Conservation (phyloP, 2,329 filamentous ascomycete species). For the Dichotomopilus funicola region DNA sequence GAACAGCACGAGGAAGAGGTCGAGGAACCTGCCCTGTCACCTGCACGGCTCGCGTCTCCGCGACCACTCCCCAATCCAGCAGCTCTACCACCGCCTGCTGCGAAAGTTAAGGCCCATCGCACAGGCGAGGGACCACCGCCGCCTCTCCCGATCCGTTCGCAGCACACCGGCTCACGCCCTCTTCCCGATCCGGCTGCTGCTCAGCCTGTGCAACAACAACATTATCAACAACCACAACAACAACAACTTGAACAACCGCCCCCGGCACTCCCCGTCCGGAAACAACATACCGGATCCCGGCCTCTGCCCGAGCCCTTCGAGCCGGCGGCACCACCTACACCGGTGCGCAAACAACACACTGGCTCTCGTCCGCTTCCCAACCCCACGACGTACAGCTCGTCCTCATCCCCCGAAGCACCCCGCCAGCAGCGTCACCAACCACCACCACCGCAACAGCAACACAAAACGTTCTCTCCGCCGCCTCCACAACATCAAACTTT, state of each 20-base stretch:
- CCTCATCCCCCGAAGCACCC: not conserved
- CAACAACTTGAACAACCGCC: constrained; percentile 29
- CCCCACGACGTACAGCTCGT: constrained; percentile 25
- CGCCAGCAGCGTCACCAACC: not conserved
- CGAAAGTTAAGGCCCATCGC: constrained; percentile 29
- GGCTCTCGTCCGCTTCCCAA: constrained; percentile 35
- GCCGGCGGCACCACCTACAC: constrained; percentile 4
- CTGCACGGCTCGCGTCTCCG: constrained; percentile 27
- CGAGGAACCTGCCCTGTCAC: constrained; percentile 4
- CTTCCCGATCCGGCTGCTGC: constrained; percentile 23
- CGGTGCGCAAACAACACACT: constrained; percentile 25
- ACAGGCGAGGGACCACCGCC: constrained; percentile 24
- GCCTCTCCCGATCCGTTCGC: constrained; percentile 22
- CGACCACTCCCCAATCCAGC: constrained; percentile 38
- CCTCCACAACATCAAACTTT: constrained; percentile 50
- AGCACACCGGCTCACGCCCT: constrained; percentile 29
- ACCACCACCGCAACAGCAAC: constrained; percentile 3
- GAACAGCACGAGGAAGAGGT: constrained; percentile 23
- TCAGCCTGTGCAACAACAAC: constrained; percentile 11
- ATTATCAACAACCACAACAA: constrained; percentile 34
- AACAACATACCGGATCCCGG: constrained; percentile 5
- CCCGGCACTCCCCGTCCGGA: constrained; percentile 8
- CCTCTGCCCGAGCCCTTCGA: not conserved
- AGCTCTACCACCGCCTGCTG: constrained; percentile 19
- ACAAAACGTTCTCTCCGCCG: constrained; percentile 10